Base-by-base conservation (phyloP, 2,329 filamentous ascomycete genomes). In the Cordyceps javanica region DNA sequence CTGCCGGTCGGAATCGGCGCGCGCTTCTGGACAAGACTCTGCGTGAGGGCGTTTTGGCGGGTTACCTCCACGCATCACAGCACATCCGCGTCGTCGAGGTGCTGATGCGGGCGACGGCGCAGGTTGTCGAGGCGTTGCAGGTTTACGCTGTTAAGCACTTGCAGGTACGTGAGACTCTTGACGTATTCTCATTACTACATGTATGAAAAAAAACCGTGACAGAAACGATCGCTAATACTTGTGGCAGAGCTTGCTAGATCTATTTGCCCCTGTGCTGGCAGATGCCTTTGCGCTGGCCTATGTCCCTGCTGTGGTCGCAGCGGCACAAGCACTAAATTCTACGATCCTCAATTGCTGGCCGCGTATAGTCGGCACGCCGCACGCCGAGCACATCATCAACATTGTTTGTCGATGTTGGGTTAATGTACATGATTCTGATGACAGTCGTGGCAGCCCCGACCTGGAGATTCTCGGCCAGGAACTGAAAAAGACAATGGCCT, bases 271-370 rank as follows among this genome's bases (percentile, higher is more conserved):
- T 39, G 81, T 87, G 10, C 74, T 96, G 55, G 78, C 82, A 2
- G 85, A 91, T 65, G 85, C 89, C 0, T 90, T 94, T 66, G 79
- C 80, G 1, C 73, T 80, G 10, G 75, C 79, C 1, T 75, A 82
- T 60, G 74, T 80, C 1, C 72, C 76, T 0, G 73, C 86, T 1
- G 71, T 91, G 1, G 55, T 77, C 1, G 75, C 80, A 0, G 79
- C 83, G 0, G 69, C 79, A 3, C 68, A 74, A 19, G 77, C 83
- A 1, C 64, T 90, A 23, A 78, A 83, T 54, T 72, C 74, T 0
- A 72, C 87, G 14, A 72, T 95, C 11, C 63, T 78, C 13, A 85
- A 80, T 59, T 83, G 82, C 59, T 91, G 90, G 85, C 87, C 89
- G 11, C 78, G 90, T 5, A 73, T 95, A 5, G 71, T 66, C 10